These are phyloP conservation scores for Ceratocystiopsis brevicomis DNA, from an alignment of 2,329 filamentous ascomycete genomes.

Conservation along the genomic window DNA sequence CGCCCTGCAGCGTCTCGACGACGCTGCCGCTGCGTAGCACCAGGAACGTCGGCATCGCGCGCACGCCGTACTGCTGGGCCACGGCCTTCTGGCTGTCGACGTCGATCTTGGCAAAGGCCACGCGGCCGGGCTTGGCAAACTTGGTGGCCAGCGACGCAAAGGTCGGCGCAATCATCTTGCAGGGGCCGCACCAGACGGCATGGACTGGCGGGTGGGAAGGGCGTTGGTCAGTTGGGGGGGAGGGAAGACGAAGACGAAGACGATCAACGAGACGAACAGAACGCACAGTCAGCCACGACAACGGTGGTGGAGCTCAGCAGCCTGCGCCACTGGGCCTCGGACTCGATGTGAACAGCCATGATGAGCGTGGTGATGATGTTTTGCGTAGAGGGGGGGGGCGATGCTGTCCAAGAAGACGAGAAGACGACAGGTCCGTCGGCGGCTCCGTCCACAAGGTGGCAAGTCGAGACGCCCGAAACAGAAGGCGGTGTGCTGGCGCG, in stretches of 20 bases:
- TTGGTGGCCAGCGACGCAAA: conserved; percentile 71
- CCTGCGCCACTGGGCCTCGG: conserved; percentile 50
- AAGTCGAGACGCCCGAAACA: not conserved
- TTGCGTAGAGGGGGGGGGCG: too few relatives aligned
- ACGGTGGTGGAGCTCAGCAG: conserved; percentile 56
- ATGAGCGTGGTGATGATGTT: conserved; percentile 5
- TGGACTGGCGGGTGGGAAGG: conserved; percentile 47
- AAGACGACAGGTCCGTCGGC: too few relatives aligned
- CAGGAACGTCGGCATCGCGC: conserved; percentile 87
- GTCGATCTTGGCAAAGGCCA: conserved; percentile 85
- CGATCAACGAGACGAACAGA: not conserved
- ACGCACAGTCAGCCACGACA: conserved; percentile 70
- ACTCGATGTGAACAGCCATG: conserved; percentile 41
- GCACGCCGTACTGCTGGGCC: conserved; percentile 57
- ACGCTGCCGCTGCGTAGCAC: conserved; percentile 62
- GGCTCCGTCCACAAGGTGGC: not conserved
- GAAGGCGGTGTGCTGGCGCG: conserved; percentile 11
- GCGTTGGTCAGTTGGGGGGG: too few relatives aligned
- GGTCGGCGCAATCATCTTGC: conserved; percentile 76
- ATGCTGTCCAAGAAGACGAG: not conserved
- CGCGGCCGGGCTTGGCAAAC: conserved; percentile 59
- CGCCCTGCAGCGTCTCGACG: conserved; percentile 61
- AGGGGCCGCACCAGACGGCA: conserved; percentile 87
- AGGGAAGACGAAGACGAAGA: not conserved
- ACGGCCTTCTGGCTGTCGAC: conserved; percentile 68